A percentile compares a stretch with the other conserved stretches of the same genome.
Conservation (phyloP, 805 yeast genomes). For the Monosporozyma aerobia region DNA sequence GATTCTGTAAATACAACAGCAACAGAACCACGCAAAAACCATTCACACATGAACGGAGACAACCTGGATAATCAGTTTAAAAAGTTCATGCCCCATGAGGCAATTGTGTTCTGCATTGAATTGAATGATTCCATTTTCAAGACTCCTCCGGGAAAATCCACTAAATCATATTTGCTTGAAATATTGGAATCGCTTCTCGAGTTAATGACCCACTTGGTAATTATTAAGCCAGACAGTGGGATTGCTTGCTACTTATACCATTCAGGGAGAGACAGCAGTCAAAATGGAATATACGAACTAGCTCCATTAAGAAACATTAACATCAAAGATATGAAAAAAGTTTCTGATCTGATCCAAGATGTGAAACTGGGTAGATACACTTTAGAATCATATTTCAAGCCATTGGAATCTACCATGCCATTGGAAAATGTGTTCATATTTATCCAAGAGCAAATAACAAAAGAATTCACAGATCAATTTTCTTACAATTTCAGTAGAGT, state of each 20-base stretch:
- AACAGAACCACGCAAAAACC: too few relatives aligned
- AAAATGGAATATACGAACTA: slow-evolving; percentile 39
- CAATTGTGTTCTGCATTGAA: slow-evolving; percentile 55
- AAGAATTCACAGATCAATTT: slow-evolving; percentile 32
- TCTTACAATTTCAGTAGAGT: slow-evolving; percentile 48
- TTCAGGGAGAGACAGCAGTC: slow-evolving; percentile 32
- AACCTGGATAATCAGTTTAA: not conserved
- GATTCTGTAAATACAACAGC: too few relatives aligned
- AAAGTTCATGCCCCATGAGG: slow-evolving; percentile 46
- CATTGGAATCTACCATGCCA: slow-evolving; percentile 19
- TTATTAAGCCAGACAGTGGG: slow-evolving; percentile 59
- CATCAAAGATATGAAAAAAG: slow-evolving; percentile 44
- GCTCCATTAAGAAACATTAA: slow-evolving; percentile 49
- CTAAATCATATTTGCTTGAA: slow-evolving; percentile 37
- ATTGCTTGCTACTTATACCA: slow-evolving; percentile 64
- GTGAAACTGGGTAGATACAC: slow-evolving; percentile 19
- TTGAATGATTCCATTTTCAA: slow-evolving; percentile 38
- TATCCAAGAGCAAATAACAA: slow-evolving; percentile 47
- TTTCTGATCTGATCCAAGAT: slow-evolving; percentile 45
- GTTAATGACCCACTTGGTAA: slow-evolving; percentile 57
- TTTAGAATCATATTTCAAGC: slow-evolving; percentile 25
- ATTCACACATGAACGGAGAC: too few relatives aligned
- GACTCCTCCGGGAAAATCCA: slow-evolving; percentile 27
- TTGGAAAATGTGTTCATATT: slow-evolving; percentile 39
- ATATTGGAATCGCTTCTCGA: slow-evolving; percentile 50